Conservation (phyloP, 2,329 filamentous ascomycete genomes). For the Neoscytalidium dimidiatum region DNA sequence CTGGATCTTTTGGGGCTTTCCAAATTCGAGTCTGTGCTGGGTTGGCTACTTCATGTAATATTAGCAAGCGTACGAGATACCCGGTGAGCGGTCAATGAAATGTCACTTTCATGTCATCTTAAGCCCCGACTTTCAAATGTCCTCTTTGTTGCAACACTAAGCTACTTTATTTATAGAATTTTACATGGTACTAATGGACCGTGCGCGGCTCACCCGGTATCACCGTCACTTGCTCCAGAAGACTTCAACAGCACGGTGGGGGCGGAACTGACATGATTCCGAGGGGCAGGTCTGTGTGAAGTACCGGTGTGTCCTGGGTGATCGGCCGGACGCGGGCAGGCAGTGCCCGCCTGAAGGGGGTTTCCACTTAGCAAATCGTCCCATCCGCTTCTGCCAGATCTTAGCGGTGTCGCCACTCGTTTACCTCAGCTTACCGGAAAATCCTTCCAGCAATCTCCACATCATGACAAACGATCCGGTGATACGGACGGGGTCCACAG, state of each 20-base stretch:
- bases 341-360: background rate
- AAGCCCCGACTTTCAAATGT: background rate
- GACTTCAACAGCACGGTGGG: background rate
- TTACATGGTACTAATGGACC: background rate
- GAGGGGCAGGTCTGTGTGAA: background rate
- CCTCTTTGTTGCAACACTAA: background rate
- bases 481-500: conserved; percentile 3
- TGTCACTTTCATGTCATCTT: background rate
- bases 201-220: background rate
- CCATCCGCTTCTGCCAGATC: background rate
- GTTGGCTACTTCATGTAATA: conserved; percentile 8
- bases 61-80: conserved; percentile 9
- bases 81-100: conserved; percentile 6
- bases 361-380: background rate
- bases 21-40: background rate
- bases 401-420: background rate
- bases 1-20: background rate
- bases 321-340: background rate
- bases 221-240: background rate
- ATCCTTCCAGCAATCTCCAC: background rate
- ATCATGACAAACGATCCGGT: background rate
- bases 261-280: background rate
- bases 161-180: background rate
- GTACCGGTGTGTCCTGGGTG: background rate
- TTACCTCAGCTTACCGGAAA: background rate